Percentiles rank a stretch among this genome's conserved stretches.
Conservation (phyloP, 2,329 filamentous ascomycete species). For the Aspergillus nomiae region DNA sequence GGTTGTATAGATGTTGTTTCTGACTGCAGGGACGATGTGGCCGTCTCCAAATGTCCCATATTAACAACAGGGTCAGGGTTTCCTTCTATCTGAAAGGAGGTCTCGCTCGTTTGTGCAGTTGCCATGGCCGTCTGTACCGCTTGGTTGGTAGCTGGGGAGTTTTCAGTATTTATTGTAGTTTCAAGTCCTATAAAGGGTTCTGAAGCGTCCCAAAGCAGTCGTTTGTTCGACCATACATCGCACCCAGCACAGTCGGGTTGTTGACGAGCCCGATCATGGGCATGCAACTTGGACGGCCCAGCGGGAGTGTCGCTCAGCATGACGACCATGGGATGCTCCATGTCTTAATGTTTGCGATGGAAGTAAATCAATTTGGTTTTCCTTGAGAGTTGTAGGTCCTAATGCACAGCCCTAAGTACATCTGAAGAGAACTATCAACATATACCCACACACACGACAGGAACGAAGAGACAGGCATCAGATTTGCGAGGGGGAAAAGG, state of each 20-base stretch:
- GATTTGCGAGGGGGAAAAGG: background rate
- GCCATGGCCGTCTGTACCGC: background rate
- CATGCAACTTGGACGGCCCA: background rate
- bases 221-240: background rate
- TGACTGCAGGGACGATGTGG: background rate
- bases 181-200: background rate
- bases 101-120: background rate
- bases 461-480: too few relatives aligned
- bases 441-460: background rate
- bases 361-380: background rate
- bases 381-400: background rate
- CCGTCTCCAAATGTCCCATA: background rate
- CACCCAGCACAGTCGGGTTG: background rate
- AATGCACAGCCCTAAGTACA: background rate
- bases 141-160: background rate
- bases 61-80: background rate
- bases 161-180: background rate
- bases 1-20: background rate
- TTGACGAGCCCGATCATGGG: background rate
- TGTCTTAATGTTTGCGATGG: background rate
- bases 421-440: background rate
- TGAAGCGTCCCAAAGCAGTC: too few relatives aligned
- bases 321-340: background rate
- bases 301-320: background rate
- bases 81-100: background rate